phyloP scores from a whole-genome alignment of 1,284 basidiomycete species.

The Heterobasidion occidentale region DNA sequence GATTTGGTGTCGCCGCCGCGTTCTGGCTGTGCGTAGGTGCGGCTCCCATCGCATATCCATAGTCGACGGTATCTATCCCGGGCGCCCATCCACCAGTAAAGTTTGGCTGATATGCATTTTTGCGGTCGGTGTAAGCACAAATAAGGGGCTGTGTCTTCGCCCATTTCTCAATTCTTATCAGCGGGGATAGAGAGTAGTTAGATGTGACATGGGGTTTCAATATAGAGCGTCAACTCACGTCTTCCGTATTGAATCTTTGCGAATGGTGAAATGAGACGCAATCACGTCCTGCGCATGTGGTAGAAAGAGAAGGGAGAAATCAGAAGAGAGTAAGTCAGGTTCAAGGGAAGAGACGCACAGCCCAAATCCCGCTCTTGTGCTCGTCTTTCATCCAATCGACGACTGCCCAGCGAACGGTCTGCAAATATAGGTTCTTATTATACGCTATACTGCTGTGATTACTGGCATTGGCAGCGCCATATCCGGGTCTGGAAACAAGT shows the following conservation, averaged over 20 bases:
- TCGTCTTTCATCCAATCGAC: slow-evolving; percentile 42
- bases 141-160: slow-evolving; percentile 22
- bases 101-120: too few relatives aligned
- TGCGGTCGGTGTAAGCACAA: slow-evolving; percentile 11
- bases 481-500: slow-evolving; percentile 30
- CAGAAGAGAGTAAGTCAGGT: neutral
- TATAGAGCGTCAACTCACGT: slow-evolving; percentile 23
- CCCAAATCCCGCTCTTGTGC: slow-evolving; percentile 36
- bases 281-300: slow-evolving; percentile 34
- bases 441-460: slow-evolving; percentile 30
- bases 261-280: slow-evolving; percentile 36
- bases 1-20: neutral
- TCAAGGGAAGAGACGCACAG: slow-evolving; percentile 20
- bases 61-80: too few relatives aligned
- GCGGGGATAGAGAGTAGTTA: neutral
- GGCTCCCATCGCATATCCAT: too few relatives aligned
- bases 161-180: slow-evolving; percentile 31
- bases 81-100: too few relatives aligned
- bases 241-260: slow-evolving; percentile 30
- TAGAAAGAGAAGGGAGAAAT: neutral
- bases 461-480: slow-evolving; percentile 30
- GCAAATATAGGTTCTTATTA: slow-evolving; percentile 31
- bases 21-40: too few relatives aligned
- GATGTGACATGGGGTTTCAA: neutral
- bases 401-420: slow-evolving; percentile 42